Base-by-base conservation (phyloP, 805 yeast species). In the Danielia reshetovae region DNA sequence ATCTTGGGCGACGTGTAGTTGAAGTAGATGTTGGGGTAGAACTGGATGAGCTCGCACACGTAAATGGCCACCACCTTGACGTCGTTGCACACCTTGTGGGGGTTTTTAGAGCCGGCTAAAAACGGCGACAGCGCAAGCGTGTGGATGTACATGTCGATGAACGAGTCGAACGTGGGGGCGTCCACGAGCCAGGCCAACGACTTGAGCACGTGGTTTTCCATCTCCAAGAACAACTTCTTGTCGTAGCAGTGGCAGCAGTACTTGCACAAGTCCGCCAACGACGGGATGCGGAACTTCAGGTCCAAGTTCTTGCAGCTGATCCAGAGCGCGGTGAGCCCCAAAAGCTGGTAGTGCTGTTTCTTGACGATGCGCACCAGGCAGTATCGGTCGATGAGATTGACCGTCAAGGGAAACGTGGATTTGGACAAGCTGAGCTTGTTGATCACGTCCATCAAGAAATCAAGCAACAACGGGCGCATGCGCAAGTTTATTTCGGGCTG, bases 201-300 rank as follows among this genome's bases (percentile, higher is more conserved):
- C 49, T 74, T 76, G 38, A 83, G 62, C 27, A 84, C 69, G 47
- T 79, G 81, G 38, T 78, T 68, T 54, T 84, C 94, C 77, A 81
- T 77, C 50, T 77, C 79, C 38, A 78, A 60, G 51, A 83, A 77
- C 40, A 75, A 62, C 43, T 70, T 66, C 43, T 69, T 72, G 34
- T 75, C 68, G 55, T 76, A 78, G 51, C 75, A 73, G 43, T 74
- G 68, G 55, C 79, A 75, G 55, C 82, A 77, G 55, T 76, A 65
- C 37, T 71, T 72, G 48, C 74, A 64, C 32, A 79, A 59, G 43
- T 71, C 73, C 33, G 66, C 65, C 36, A 78, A 57, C 14, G 72
- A 61, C 7, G 82, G 81, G 25, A 79, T 74, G 51, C 77, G 77
- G 45, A 74, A 73, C 59, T 75, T 75, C 42, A 70, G 63, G 49